phyloP scores from a whole-genome alignment of 2,329 filamentous ascomycete species.

The Trichoderma lentiforme region DNA sequence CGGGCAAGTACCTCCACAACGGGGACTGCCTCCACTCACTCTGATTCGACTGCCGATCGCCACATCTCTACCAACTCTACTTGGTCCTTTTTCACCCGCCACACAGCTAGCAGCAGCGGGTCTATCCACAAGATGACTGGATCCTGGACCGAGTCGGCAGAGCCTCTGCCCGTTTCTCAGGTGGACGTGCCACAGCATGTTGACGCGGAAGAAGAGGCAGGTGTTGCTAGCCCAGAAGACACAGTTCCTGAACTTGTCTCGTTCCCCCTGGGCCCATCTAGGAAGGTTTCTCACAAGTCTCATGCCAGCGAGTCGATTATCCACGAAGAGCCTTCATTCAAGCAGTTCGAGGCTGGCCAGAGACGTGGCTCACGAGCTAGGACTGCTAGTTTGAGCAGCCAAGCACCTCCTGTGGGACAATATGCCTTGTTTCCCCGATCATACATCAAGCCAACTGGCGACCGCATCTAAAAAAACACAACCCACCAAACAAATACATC shows the following conservation, averaged over 20 bases:
- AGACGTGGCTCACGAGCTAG: constrained; percentile 41
- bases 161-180: constrained; percentile 30
- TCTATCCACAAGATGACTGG: constrained; percentile 39
- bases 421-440: constrained; percentile 46
- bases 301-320: constrained; percentile 38
- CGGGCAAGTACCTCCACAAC: constrained; percentile 56
- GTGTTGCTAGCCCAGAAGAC: constrained; percentile 28
- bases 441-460: constrained; percentile 31
- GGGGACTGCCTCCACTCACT: constrained; percentile 47
- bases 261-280: constrained; percentile 26
- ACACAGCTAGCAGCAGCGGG: constrained; percentile 53
- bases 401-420: constrained; percentile 43
- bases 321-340: constrained; percentile 26
- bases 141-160: constrained; percentile 32
- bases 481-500: not conserved
- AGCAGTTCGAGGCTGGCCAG: not conserved
- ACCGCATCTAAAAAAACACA: constrained; percentile 29
- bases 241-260: constrained; percentile 35
- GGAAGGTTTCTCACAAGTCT: constrained; percentile 33
- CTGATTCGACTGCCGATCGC: constrained; percentile 47
- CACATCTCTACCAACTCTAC: constrained; percentile 54
- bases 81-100: constrained; percentile 51
- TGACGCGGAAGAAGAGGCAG: constrained; percentile 21
- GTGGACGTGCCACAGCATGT: constrained; percentile 21
- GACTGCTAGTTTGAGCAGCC: constrained; percentile 45